Evolutionary conservation across 495 filamentous ascomycete genomes (phyloP).

Genomic region (Lentithecium fluviatile): DNA sequence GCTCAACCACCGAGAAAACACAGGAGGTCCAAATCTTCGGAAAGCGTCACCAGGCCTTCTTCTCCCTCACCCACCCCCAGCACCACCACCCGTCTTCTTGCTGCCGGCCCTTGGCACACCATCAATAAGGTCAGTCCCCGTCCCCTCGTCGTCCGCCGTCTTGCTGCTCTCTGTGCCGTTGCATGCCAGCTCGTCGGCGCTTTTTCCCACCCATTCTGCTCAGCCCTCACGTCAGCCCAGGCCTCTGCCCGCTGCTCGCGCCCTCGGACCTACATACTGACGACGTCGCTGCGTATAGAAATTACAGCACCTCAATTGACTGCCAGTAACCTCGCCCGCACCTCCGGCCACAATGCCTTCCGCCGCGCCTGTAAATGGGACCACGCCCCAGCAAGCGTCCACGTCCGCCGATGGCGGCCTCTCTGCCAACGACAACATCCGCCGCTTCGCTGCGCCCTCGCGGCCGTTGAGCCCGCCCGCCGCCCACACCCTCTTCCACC

Average conservation of each 20-base stretch:
- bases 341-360: constrained; percentile 46
- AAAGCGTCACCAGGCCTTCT: constrained; percentile 23
- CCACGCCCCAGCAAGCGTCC: constrained; percentile 4
- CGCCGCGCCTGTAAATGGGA: constrained; percentile 35
- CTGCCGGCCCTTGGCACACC: constrained; percentile 1
- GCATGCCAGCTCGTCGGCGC: background rate
- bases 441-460: constrained; percentile 89
- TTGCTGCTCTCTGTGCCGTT: background rate
- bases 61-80: constrained; percentile 8
- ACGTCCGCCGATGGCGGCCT: constrained; percentile 43
- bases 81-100: constrained; percentile 1
- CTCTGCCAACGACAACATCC: constrained; percentile 98
- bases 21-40: constrained; percentile 19
- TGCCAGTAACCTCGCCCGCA: constrained; percentile 40
- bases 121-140: constrained; percentile 13
- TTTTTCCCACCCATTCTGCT: constrained; percentile 3
- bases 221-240: constrained; percentile 32
- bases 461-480: constrained; percentile 83
- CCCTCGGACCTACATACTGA: background rate
- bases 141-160: background rate
- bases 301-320: background rate
- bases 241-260: background rate
- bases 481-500: constrained; percentile 87
- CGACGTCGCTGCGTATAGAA: constrained; percentile 4
- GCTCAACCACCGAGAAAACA: constrained; percentile 27